Conservation (phyloP, 306 rosid genomes). For the Fragaria nilgerrensis region DNA sequence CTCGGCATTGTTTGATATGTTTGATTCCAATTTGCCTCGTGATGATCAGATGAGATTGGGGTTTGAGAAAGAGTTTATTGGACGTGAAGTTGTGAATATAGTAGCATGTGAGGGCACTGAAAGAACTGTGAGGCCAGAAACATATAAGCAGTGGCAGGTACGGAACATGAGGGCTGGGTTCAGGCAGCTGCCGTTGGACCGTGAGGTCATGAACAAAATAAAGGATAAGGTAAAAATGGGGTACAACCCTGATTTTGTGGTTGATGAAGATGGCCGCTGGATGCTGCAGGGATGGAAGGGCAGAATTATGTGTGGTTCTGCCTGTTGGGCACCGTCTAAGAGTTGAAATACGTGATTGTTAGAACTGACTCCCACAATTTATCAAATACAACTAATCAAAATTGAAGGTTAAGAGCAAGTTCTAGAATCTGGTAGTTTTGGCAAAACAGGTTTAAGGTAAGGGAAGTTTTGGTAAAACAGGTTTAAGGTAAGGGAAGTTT, state of each 20-base stretch:
- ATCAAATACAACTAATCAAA: too few species aligned
- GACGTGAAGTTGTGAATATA: conserved; percentile 45
- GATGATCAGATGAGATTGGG: conserved; percentile 49
- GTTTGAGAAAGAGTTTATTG: conserved; percentile 58
- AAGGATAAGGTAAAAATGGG: conserved; percentile 29
- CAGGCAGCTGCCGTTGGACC: conserved; percentile 48
- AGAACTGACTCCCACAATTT: not conserved
- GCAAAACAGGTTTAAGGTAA: too few species aligned
- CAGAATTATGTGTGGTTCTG: conserved; percentile 42
- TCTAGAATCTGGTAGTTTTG: too few species aligned
- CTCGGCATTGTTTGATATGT: conserved; percentile 55
- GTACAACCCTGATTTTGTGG: conserved; percentile 53
- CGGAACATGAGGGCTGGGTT: conserved; percentile 53
- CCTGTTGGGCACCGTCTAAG: conserved; percentile 60
- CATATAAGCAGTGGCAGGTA: conserved; percentile 69
- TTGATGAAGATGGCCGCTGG: conserved; percentile 55
- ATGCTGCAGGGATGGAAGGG: conserved; percentile 87
- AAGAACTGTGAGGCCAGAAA: conserved; percentile 59
- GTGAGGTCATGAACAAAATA: conserved; percentile 36
- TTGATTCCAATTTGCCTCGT: conserved; percentile 36
- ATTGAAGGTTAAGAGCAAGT: too few species aligned
- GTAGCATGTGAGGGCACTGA: conserved; percentile 69
- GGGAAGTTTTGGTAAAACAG: too few species aligned
- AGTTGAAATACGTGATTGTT: conserved; percentile 2
- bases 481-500: too few species aligned